Conservation (phyloP, 495 filamentous ascomycete species). For the Chaetomium tenue region DNA sequence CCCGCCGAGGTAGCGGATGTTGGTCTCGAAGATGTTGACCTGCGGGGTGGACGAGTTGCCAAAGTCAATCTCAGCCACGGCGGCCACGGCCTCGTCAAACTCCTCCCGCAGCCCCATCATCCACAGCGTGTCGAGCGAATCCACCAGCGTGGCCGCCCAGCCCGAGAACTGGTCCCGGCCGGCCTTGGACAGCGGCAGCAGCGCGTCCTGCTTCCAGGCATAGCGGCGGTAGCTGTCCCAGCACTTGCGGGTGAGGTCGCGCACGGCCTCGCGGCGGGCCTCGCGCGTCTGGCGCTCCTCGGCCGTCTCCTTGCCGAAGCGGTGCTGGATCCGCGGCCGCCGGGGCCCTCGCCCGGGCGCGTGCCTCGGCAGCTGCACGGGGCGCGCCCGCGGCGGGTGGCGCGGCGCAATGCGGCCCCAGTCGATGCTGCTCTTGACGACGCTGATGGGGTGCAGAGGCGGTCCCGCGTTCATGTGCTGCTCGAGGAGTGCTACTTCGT, state of each 20-base stretch:
- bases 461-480: conserved; percentile 23
- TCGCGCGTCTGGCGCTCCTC: conserved; percentile 54
- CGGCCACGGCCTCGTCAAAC: conserved; percentile 70
- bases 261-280: conserved; percentile 59
- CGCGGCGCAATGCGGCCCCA: conserved; percentile 60
- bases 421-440: conserved; percentile 39
- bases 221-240: conserved; percentile 73
- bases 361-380: conserved; percentile 59
- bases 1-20: conserved; percentile 75
- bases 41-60: conserved; percentile 54
- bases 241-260: conserved; percentile 61
- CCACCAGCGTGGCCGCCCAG: conserved; percentile 89
- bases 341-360: conserved; percentile 31
- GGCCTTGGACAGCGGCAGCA: conserved; percentile 60
- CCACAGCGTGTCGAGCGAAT: conserved; percentile 83
- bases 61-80: conserved; percentile 74
- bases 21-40: conserved; percentile 74
- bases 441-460: not conserved
- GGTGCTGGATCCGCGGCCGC: conserved; percentile 68
- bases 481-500: conserved; percentile 14
- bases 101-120: conserved; percentile 83
- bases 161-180: conserved; percentile 67
- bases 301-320: conserved; percentile 55
- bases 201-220: conserved; percentile 78
- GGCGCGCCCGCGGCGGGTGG: conserved; percentile 53